Conservation (phyloP, 2,329 filamentous ascomycete genomes). For the Bipolaris zeicola region DNA sequence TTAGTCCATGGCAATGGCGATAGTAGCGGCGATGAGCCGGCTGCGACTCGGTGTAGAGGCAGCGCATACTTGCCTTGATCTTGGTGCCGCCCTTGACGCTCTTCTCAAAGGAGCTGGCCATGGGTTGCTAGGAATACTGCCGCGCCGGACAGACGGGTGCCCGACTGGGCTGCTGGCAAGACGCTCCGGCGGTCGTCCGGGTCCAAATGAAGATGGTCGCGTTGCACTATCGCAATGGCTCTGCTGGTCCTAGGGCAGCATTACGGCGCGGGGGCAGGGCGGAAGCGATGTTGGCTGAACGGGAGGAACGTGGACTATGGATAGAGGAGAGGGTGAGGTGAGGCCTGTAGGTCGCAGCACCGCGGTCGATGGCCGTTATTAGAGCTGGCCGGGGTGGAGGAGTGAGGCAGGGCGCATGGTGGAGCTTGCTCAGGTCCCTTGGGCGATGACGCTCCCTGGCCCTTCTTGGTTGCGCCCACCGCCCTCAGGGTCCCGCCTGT, state of each 20-base stretch:
- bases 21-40: background rate
- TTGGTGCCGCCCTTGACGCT: slow-evolving; percentile 98
- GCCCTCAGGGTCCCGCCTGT: slow-evolving; percentile 12
- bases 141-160: slow-evolving; percentile 17
- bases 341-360: slow-evolving; percentile 19
- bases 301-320: slow-evolving; percentile 25
- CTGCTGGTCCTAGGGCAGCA: slow-evolving; percentile 36
- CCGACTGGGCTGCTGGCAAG: slow-evolving; percentile 22
- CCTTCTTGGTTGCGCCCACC: slow-evolving; percentile 7
- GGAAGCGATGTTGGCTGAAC: slow-evolving; percentile 23
- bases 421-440: slow-evolving; percentile 16
- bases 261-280: slow-evolving; percentile 25
- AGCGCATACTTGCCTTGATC: slow-evolving; percentile 72
- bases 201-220: background rate
- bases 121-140: slow-evolving; percentile 45
- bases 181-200: slow-evolving; percentile 11
- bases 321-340: slow-evolving; percentile 16
- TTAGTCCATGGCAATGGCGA: slow-evolving; percentile 26
- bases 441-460: slow-evolving; percentile 24
- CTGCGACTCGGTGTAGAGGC: background rate
- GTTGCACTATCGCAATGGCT: slow-evolving; percentile 22
- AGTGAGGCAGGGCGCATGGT: slow-evolving; percentile 24
- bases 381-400: slow-evolving; percentile 19
- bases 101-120: slow-evolving; percentile 95
- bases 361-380: slow-evolving; percentile 23